phyloP scores from a whole-genome alignment of 2,329 filamentous ascomycete genomes.

The Cordyceps farinosa region DNA sequence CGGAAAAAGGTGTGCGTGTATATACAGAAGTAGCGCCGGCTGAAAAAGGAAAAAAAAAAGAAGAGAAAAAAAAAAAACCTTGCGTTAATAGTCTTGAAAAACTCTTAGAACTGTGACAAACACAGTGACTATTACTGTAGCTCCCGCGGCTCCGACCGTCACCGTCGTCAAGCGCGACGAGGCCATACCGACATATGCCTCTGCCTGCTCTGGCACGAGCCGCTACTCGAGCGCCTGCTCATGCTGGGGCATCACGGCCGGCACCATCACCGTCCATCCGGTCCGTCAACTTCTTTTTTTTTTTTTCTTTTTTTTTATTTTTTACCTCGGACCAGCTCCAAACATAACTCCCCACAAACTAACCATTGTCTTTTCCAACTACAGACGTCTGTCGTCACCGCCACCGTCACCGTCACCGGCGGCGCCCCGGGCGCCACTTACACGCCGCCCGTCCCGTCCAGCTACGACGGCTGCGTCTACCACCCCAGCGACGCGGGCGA shows the following conservation, averaged over 20 bases:
- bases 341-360: too few relatives aligned
- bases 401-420: conserved; percentile 7
- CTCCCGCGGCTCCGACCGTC: neutral
- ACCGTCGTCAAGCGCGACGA: neutral
- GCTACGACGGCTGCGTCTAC: conserved; percentile 2
- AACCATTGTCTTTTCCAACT: neutral
- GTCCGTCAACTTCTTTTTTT: neutral
- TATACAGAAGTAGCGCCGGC: too few relatives aligned
- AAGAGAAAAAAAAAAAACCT: neutral
- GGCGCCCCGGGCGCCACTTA: neutral
- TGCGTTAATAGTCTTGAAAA: too few relatives aligned
- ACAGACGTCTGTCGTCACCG: conserved; percentile 7
- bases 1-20: too few relatives aligned
- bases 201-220: conserved; percentile 22
- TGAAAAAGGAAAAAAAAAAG: neutral
- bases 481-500: neutral
- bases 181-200: conserved; percentile 25
- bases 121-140: neutral
- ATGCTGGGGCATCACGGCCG: conserved; percentile 26
- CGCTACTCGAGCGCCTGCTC: conserved; percentile 28
- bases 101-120: neutral
- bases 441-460: neutral
- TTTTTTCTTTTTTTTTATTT: too few relatives aligned
- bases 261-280: conserved; percentile 20
- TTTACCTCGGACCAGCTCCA: too few relatives aligned